These are phyloP conservation scores for Inga oerstediana DNA, from an alignment of 306 rosid genomes.

Conservation along the genomic window DNA sequence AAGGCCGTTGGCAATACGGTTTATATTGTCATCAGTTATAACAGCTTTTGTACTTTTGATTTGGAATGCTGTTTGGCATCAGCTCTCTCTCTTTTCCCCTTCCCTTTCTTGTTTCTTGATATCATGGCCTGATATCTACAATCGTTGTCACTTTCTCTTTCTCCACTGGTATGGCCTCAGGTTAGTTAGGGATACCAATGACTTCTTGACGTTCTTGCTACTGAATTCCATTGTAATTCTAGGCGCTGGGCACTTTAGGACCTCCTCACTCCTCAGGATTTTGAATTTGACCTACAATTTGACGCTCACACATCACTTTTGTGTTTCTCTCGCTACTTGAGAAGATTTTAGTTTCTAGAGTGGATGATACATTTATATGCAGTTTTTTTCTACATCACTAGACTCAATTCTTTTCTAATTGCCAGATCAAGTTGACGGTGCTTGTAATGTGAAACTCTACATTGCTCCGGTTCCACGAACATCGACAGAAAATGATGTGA, in stretches of 20 bases:
- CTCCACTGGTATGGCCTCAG: not conserved
- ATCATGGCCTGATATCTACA: not conserved
- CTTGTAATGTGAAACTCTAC: constrained; percentile 60
- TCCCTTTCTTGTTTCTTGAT: not conserved
- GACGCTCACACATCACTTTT: not conserved
- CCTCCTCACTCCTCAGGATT: not conserved
- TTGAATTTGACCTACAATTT: not conserved
- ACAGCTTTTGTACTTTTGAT: not conserved
- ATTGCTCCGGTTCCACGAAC: constrained; percentile 81
- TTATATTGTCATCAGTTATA: not conserved
- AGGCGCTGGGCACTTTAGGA: not conserved
- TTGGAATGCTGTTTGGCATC: not conserved
- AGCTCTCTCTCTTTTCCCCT: not conserved
- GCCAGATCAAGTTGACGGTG: constrained; percentile 55
- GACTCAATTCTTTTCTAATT: constrained; percentile 3
- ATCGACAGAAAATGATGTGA: constrained; percentile 64
- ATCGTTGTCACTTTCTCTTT: not conserved
- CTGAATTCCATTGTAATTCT: not conserved
- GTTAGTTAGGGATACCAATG: not conserved
- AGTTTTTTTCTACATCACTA: not conserved
- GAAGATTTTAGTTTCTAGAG: not conserved
- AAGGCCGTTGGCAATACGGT: not conserved
- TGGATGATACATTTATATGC: not conserved
- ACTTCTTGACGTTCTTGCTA: not conserved
- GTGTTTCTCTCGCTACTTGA: not conserved